Evolutionary conservation across 225 moss, liverwort and hornwort genomes (phyloP), one percentile per base, ranked within the genome.

Genomic region (Asterella californica): DNA sequence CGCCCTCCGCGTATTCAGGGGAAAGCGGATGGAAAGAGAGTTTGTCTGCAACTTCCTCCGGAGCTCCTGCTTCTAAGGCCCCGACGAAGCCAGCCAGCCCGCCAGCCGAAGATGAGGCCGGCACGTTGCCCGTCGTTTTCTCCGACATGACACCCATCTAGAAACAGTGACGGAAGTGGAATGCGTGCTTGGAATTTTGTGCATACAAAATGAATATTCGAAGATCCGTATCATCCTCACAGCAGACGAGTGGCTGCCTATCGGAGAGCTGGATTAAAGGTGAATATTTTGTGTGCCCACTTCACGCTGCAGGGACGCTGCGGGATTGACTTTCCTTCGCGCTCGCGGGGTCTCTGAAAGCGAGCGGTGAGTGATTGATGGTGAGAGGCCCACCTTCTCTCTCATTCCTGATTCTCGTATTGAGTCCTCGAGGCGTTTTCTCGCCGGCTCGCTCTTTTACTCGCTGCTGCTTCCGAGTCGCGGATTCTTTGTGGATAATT

Each of bases 11-110:
- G 42, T 42, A n/a, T n/a, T n/a, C n/a, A n/a, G n/a, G n/a, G 42
- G 42, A 42, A 42, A 42, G 42, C 42, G 42, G 42, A 68, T 8
- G 72, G 36, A 42, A 84, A 84, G 34, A 34, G 67, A 46, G 73
- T 34, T 1, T 74, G 74, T 11, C 78, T 47, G 10, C 60, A 19
- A 60, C 10, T n/a, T 19, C 60, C 60, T n/a, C 60, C 60, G 4
- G n/a, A 19, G 60, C 60, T 60, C 60, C 42, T 7, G 42, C 42
- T 42, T 42, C 42, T 81, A n/a, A 42, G 42, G 42, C 42, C 42
- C 3, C 3, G 42, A 42, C 7, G 55, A 22, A 55, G 55, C 55
- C 22, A 55, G 4, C 55, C 55, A 55, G 17, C 15, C 12, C 2
- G 17, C 55, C 55, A 22, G 15, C 9, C 60, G 0, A 7, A 63